Evolutionary conservation across 352 stramenopile species (phyloP).

Genomic region (Phytopythium aichiense): DNA sequence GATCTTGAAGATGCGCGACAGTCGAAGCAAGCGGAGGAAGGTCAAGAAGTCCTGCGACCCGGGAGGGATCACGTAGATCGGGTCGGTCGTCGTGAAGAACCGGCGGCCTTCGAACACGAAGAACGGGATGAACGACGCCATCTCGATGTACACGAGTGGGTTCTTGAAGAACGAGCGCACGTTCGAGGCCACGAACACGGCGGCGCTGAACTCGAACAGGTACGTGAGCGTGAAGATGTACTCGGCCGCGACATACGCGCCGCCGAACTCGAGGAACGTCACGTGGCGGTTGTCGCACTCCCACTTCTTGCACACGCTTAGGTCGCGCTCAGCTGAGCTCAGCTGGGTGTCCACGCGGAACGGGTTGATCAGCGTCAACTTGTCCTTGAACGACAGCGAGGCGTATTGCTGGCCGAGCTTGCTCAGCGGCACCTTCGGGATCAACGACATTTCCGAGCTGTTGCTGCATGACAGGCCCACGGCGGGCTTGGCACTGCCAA

Average conservation of each 20-base stretch:
- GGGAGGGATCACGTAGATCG: constrained; percentile 65
- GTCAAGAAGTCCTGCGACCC: constrained; percentile 59
- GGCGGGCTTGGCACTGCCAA: constrained; percentile 24
- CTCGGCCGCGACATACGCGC: constrained; percentile 47
- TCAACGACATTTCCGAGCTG: constrained; percentile 13
- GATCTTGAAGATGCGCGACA: constrained; percentile 78
- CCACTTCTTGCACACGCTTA: constrained; percentile 69
- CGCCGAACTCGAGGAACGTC: constrained; percentile 64
- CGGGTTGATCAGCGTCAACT: constrained; percentile 36
- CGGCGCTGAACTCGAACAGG: constrained; percentile 45
- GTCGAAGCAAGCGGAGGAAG: constrained; percentile 48
- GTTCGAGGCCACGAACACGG: constrained; percentile 34
- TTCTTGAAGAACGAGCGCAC: constrained; percentile 58
- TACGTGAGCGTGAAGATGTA: constrained; percentile 70
- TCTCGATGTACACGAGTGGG: constrained; percentile 56
- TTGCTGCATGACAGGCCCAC: constrained; percentile 50
- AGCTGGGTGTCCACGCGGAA: constrained; percentile 52
- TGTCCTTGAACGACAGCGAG: constrained; percentile 14
- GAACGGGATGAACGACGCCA: constrained; percentile 68
- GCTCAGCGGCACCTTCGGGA: neutral
- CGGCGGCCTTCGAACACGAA: constrained; percentile 49
- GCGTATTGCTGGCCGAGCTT: constrained; percentile 3
- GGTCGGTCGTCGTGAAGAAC: constrained; percentile 23
- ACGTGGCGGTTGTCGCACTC: constrained; percentile 74
- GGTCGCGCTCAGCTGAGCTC: constrained; percentile 20